phyloP scores from a whole-genome alignment of 2,329 filamentous ascomycete species.

The Ustulina deusta region DNA sequence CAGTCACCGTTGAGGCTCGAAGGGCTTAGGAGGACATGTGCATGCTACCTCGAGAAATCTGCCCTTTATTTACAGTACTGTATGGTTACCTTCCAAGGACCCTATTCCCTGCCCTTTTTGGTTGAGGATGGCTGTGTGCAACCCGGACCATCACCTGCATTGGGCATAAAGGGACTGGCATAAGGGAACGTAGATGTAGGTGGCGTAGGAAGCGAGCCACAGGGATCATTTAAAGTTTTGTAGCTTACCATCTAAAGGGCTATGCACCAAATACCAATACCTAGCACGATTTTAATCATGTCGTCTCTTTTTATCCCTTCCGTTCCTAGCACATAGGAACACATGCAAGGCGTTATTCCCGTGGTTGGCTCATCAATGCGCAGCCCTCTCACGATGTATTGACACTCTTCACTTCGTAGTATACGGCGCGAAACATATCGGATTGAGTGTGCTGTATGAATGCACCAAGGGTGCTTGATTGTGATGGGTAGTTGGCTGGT shows the following conservation, averaged over 20 bases:
- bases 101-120: not conserved
- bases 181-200: not conserved
- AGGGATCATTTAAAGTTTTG: not conserved
- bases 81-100: not conserved
- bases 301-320: not conserved
- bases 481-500: not conserved
- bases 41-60: not conserved
- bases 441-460: too few relatives aligned
- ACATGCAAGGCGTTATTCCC: too few relatives aligned
- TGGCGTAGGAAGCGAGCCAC: not conserved
- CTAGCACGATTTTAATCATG: not conserved
- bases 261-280: not conserved
- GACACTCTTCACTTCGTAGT: too few relatives aligned
- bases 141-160: not conserved
- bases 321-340: not conserved
- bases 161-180: not conserved
- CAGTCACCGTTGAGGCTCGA: slow-evolving; percentile 12
- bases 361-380: not conserved
- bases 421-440: too few relatives aligned
- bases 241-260: not conserved
- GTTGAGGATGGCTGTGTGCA: slow-evolving; percentile 22
- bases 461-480: too few relatives aligned
- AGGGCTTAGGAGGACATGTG: slow-evolving; percentile 19
- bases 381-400: not conserved
- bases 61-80: slow-evolving; percentile 17